These are phyloP conservation scores for Sphagnum tenellum DNA, from an alignment of 225 moss, liverwort and hornwort genomes.

Conservation along the genomic window DNA sequence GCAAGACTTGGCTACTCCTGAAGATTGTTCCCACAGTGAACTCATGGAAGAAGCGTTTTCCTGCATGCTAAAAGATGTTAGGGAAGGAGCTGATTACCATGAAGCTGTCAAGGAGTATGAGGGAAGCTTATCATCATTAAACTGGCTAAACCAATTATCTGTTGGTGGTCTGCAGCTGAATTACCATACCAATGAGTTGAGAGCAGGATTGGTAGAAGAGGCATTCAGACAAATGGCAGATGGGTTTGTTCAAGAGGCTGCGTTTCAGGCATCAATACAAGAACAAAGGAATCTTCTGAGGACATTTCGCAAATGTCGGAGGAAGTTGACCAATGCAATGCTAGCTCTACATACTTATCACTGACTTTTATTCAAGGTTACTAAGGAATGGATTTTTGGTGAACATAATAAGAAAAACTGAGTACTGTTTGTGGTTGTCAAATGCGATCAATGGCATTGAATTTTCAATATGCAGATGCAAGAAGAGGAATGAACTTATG, in stretches of 20 bases:
- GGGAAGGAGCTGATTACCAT: constrained; percentile 13
- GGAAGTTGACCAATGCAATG: constrained; percentile 43
- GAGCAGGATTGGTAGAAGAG: constrained; percentile 7
- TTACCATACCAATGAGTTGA: constrained; percentile 5
- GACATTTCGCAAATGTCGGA: constrained; percentile 37
- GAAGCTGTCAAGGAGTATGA: constrained; percentile 10
- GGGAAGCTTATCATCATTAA: constrained; percentile 16
- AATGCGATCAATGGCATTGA: too few species aligned
- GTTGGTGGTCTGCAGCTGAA: constrained; percentile 7
- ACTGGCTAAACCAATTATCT: constrained; percentile 20
- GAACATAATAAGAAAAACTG: too few species aligned
- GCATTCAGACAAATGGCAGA: constrained; percentile 23
- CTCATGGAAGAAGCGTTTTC: constrained; percentile 4
- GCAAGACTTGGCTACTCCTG: constrained; percentile 1
- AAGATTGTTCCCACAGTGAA: neutral
- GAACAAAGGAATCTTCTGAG: constrained; percentile 26
- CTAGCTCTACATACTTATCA: constrained; percentile 37
- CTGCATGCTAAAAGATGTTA: constrained; percentile 19
- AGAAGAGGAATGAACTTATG: too few species aligned
- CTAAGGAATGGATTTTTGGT: too few species aligned
- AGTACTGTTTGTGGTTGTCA: too few species aligned
- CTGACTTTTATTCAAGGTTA: neutral
- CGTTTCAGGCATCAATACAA: constrained; percentile 37
- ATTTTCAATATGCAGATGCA: too few species aligned
- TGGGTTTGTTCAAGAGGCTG: constrained; percentile 36